A percentile compares a stretch with the other conserved stretches of the same genome.
Conservation (phyloP, 192 early-diverging fungal species). For the Backusella morwellensis region DNA sequence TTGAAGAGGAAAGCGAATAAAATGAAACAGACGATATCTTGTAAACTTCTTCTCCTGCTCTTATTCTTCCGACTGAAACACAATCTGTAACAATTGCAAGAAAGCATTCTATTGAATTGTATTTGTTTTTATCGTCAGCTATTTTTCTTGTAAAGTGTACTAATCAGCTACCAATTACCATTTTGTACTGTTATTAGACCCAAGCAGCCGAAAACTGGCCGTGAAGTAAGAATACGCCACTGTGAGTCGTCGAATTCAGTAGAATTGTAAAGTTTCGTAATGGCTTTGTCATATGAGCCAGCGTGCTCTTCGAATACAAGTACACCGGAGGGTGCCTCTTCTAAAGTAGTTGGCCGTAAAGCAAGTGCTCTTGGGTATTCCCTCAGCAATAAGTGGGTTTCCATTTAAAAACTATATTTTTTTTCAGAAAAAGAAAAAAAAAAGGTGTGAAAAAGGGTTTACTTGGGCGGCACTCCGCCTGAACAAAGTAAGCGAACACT, state of each 20-base stretch:
- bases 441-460: constrained; percentile 4
- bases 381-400: constrained; percentile 41
- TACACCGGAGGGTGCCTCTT: constrained; percentile 32
- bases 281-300: constrained; percentile 29
- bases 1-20: constrained; percentile 71
- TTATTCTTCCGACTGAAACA: constrained; percentile 56
- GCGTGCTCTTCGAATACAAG: constrained; percentile 30
- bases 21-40: constrained; percentile 72
- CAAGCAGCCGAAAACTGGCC: constrained; percentile 54
- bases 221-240: constrained; percentile 42
- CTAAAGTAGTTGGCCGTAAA: constrained; percentile 52
- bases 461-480: neutral
- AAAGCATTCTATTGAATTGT: constrained; percentile 55
- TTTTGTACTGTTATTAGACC: constrained; percentile 49
- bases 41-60: constrained; percentile 61
- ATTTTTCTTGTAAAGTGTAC: neutral
- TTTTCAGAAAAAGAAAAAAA: neutral
- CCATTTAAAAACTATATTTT: constrained; percentile 18
- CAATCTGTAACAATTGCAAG: constrained; percentile 68
- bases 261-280: constrained; percentile 32
- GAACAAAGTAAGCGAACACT: neutral
- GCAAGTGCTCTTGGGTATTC: constrained; percentile 57
- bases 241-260: constrained; percentile 37
- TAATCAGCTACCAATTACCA: constrained; percentile 40
- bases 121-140: neutral